Base-by-base conservation (phyloP, 331 rosid species). In the Rhamnella rubrinervis region DNA sequence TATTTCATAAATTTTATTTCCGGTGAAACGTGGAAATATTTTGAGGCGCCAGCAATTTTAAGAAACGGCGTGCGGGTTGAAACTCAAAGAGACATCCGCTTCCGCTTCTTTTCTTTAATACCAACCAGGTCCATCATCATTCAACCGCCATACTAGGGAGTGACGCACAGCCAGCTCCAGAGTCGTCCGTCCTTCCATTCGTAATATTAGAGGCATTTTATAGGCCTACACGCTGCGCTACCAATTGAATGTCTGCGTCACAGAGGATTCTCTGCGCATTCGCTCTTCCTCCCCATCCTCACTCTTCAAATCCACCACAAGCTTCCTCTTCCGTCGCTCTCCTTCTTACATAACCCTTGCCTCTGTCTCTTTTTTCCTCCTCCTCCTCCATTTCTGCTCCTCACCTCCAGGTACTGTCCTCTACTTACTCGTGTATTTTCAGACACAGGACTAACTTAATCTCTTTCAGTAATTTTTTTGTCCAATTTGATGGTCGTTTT, bases 241-340 rank as follows among this genome's bases (percentile, higher is more conserved):
- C 16, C 63, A 19, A 14, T 65, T 85, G 86, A 81, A 88, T 93
- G 98, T 81, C 85, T 68, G 85, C 88, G 65, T 72, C 82, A 75
- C 92, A 82, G 63, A 82, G 84, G 69, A 59, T 93, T 15, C 60
- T 88, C 77, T 72, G 39, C 77, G 61, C 77, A 38, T 51, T 80
- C 67, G 62, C 84, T 2, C 80, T 52, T 15, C 1, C 73, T 70
- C 57, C 2, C 64, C 79, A 23, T 44, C 83, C 4, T 75, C 79
- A 0, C 1, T 80, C 58, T 78, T 86, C 74, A 72, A 77, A 17
- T 83, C 78, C 58, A 78, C 78, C 58, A 78, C 75, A 75, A 59
- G 78, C 59, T 73, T 69, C 73, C 50, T 78, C 61, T 81, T 71
- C 65, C 83, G 81, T 68, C 68, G 82, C 49, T 31, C 80, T 38